Base-by-base conservation (phyloP, 306 rosid genomes). In the Cicer pinnatifidum region DNA sequence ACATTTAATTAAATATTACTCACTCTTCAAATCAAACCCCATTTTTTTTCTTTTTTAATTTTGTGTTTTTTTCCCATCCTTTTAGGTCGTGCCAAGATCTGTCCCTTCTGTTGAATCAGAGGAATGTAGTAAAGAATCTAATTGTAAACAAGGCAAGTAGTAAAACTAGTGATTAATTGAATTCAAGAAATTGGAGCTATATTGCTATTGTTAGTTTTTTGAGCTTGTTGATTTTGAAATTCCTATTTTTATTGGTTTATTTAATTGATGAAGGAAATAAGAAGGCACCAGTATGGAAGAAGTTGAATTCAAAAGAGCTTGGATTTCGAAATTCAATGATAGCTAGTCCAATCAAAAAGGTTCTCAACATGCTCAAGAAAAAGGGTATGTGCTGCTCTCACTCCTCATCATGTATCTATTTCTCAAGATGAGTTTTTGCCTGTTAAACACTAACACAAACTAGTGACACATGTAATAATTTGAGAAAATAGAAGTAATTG, bases 261-360 rank as follows among this genome's bases (percentile, higher is more conserved):
- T 69, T 11, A 80, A 69, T 80, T 9, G 75, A 23, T 77, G 73
- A 66, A 78, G 86, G 77, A 38, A 77, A 78, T 48, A 83, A 61
- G 35, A 88, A 80, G 71, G 62, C 17, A 23, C 86, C 68, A 0
- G 51, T 53, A 12, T 90, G 93, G 92, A 93, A 85, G 90, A 91
- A 78, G 60, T 72, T 93, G 81, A 76, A 83, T 78, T 91, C 96
- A 48, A 77, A 79, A 75, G 92, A 91, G 70, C 90, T 93, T 77
- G 97, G 97, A 39, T 89, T 93, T 69, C 78, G 74, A 47, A 71
- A 77, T 63, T 91, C 88, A 5, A 89, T 84, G 96, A 88, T 93
- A n/a, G 33, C 92, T 33, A 83, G 9, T 76, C 84, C 97, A 10
- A 85, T 85, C 2, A 84, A 75, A 61, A 89, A 81, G 85, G 96